Base-by-base conservation (phyloP, 163 green algal species). In the Prototheca stagnorum region DNA sequence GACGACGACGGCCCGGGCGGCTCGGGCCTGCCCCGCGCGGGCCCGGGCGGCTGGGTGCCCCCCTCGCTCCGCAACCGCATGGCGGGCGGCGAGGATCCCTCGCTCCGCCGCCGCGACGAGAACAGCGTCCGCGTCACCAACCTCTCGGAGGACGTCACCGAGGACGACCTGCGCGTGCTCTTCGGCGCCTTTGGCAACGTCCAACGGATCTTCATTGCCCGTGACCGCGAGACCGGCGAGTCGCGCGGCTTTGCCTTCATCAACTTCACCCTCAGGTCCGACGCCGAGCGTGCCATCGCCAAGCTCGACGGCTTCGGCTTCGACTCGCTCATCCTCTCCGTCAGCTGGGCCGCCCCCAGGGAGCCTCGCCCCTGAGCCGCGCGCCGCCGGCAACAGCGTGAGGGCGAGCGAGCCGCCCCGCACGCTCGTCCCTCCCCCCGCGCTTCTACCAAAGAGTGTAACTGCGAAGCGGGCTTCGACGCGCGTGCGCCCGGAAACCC, bases 111-210 rank as follows among this genome's bases (percentile, higher is more conserved):
- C 43, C 72, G 85, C 25, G 89, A 97, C 59, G 85, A 96, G 57
- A 98, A 98, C 72, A 84, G 65, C 31, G 64, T 98, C 43, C 82
- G 88, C 31, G 88, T 98, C 4, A 94, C 81, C 47, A 98, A 98
- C 75, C 67, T 98, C 54, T 89, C 76, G 17, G 88, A 97, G 57
- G 87, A 97, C 45, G 89, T 87, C 7, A 74, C 74, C 3, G 85
- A 97, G 65, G 73, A 74, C 33, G 85, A 95, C 56, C 65, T 95
- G 51, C 66, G 79, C 56, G 86, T 95, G 57, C 74, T 98, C 23
- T 98, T 98, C 75, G 67, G 76, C 26, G 71, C 83, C 5, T 97
- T 98, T 70, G 88, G 88, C 35, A 67, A 73, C 31, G 81, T 96
- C 33, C 81, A 79, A 8, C 74, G 88, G n/a, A 78, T 93, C 15